A percentile compares a stretch with the other conserved stretches of the same genome.
Evolutionary conservation across 177 flowering plant species (phyloP).

Genomic region (Tripterygium wilfordii): DNA sequence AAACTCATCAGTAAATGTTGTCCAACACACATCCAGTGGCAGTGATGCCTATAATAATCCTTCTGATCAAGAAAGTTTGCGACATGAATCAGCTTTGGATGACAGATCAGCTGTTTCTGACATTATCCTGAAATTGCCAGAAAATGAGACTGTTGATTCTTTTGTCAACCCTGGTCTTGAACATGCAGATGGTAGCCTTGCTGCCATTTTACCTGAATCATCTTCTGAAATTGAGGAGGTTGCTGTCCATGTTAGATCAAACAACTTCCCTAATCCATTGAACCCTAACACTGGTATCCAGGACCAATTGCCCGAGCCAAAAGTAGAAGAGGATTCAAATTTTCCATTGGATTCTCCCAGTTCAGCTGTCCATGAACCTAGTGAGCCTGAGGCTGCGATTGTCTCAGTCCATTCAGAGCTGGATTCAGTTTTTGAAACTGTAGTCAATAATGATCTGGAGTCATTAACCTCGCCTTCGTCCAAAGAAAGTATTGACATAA

Average conservation of each 20-base stretch:
- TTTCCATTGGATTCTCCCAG: slow-evolving; percentile 22
- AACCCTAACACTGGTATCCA: too few relatives aligned
- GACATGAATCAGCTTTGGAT: slow-evolving; percentile 25
- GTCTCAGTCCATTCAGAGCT: slow-evolving; percentile 22
- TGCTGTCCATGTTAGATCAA: too few relatives aligned
- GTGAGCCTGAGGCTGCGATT: slow-evolving; percentile 22
- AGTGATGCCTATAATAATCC: slow-evolving; percentile 16
- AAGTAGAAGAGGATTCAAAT: slow-evolving; percentile 16
- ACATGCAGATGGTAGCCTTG: too few relatives aligned
- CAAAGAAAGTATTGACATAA: slow-evolving; percentile 21
- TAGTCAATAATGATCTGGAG: slow-evolving; percentile 16
- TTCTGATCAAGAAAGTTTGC: slow-evolving; percentile 34
- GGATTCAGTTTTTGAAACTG: slow-evolving; percentile 24
- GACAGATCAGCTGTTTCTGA: slow-evolving; percentile 26
- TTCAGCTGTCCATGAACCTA: slow-evolving; percentile 10
- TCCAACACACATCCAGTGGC: slow-evolving; percentile 17
- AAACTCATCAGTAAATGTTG: slow-evolving; percentile 16
- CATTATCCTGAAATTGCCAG: too few relatives aligned
- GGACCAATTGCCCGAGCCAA: slow-evolving; percentile 18
- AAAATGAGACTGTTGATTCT: too few relatives aligned
- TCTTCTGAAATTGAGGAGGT: too few relatives aligned
- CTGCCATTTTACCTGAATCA: too few relatives aligned
- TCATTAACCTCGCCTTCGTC: slow-evolving; percentile 16
- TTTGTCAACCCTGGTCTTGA: too few relatives aligned
- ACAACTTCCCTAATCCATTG: too few relatives aligned